Evolutionary conservation across 176 grass and related monocot genomes (phyloP).

Genomic region (Triticum dicoccoides): DNA sequence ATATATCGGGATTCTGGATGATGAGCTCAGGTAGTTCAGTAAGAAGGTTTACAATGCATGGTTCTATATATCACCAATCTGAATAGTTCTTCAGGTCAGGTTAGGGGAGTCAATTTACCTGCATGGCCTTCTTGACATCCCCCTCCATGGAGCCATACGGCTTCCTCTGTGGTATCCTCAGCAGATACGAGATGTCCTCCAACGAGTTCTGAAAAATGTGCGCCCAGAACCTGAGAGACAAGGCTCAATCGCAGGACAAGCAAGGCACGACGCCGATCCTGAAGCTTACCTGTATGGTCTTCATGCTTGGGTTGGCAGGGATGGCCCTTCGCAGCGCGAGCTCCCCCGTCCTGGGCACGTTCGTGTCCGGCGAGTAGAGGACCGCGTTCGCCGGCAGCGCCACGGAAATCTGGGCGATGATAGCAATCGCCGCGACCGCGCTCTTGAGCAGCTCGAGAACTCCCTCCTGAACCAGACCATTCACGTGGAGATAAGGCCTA

Average conservation of each 20-base stretch:
- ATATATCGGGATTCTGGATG: not conserved
- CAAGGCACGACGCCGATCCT: not conserved
- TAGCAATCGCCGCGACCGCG: conserved; percentile 55
- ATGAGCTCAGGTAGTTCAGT: not conserved
- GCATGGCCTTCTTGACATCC: conserved; percentile 84
- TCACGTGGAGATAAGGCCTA: not conserved
- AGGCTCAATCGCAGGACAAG: not conserved
- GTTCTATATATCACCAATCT: not conserved
- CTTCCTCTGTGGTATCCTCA: conserved; percentile 97
- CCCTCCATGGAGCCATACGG: conserved; percentile 85
- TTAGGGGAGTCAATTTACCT: conserved; percentile 36
- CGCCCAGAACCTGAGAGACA: not conserved
- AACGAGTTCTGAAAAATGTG: conserved; percentile 64
- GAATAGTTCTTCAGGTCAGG: not conserved
- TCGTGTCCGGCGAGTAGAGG: conserved; percentile 91
- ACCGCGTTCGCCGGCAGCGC: conserved; percentile 68
- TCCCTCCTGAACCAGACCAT: conserved; percentile 15
- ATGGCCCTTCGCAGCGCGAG: conserved; percentile 88
- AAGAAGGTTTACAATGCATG: not conserved
- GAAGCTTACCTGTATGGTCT: conserved; percentile 67
- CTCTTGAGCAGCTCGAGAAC: conserved; percentile 39
- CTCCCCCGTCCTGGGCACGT: conserved; percentile 88
- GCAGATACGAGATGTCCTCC: conserved; percentile 89
- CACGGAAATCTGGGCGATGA: conserved; percentile 66
- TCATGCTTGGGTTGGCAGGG: conserved; percentile 84